Evolutionary conservation across 306 rosid genomes (phyloP).

Genomic region (Abrus precatorius): DNA sequence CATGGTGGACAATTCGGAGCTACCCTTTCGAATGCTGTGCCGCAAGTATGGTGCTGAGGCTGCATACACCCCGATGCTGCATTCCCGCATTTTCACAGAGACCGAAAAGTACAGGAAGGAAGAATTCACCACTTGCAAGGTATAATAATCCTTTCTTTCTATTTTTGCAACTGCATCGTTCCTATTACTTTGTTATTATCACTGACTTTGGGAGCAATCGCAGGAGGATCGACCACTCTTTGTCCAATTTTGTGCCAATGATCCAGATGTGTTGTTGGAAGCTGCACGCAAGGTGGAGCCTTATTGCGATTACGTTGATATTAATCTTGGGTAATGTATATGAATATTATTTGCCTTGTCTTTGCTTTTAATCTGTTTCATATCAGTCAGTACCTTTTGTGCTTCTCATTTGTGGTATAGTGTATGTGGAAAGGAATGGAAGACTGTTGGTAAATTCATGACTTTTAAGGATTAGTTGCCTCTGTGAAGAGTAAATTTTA

Average conservation of each 20-base stretch:
- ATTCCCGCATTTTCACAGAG: conserved; percentile 63
- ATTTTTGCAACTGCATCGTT: background rate
- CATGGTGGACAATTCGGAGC: conserved; percentile 96
- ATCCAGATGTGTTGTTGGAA: conserved; percentile 78
- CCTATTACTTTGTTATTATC: background rate
- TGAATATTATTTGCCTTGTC: background rate
- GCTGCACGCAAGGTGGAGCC: conserved; percentile 87
- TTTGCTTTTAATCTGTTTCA: background rate
- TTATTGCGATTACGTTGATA: conserved; percentile 89
- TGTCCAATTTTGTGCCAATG: conserved; percentile 97
- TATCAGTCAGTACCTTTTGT: background rate
- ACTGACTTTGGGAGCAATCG: background rate
- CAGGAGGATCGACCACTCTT: conserved; percentile 84
- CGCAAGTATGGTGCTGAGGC: conserved; percentile 84
- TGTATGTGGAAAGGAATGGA: background rate
- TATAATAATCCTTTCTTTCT: background rate
- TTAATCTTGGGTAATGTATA: conserved; percentile 84
- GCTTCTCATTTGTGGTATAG: background rate
- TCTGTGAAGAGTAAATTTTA: too few species aligned
- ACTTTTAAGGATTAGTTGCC: background rate
- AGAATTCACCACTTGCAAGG: conserved; percentile 91
- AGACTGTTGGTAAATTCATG: background rate
- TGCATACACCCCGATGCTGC: conserved; percentile 65
- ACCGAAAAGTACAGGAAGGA: conserved; percentile 82
- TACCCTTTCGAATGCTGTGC: conserved; percentile 91